Conservation (phyloP, 495 filamentous ascomycete species). For the Astrothelium subdiscretum region DNA sequence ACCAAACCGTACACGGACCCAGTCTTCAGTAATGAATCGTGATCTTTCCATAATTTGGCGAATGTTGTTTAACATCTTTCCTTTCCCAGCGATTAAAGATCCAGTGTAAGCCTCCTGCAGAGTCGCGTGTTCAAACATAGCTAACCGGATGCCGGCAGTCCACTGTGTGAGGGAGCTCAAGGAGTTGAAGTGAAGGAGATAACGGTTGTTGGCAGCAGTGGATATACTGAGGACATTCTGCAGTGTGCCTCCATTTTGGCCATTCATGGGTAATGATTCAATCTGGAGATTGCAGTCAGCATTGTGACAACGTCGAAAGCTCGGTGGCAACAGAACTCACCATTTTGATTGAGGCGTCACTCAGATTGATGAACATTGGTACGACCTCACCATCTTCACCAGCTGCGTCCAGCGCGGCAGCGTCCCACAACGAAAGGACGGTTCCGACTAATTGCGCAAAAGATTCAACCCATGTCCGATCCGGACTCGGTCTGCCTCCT, state of each 20-base stretch:
- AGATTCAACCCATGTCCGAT: constrained; percentile 91
- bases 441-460: constrained; percentile 95
- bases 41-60: constrained; percentile 70
- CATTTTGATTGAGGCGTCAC: constrained; percentile 96
- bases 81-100: constrained; percentile 89
- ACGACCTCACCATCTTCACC: constrained; percentile 73
- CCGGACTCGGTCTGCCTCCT: constrained; percentile 78
- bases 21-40: constrained; percentile 71
- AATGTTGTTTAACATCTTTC: constrained; percentile 77
- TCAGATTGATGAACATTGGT: constrained; percentile 92
- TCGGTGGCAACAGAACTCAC: constrained; percentile 34
- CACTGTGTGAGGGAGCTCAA: constrained; percentile 88
- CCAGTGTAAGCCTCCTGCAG: constrained; percentile 96
- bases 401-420: constrained; percentile 79
- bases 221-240: constrained; percentile 93
- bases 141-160: constrained; percentile 87
- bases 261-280: constrained; percentile 75
- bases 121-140: constrained; percentile 89
- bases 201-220: constrained; percentile 89
- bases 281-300: constrained; percentile 44
- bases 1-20: constrained; percentile 91
- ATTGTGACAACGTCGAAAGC: not conserved
- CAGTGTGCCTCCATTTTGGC: constrained; percentile 59
- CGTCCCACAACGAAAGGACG: constrained; percentile 92
- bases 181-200: constrained; percentile 91